Evolutionary conservation across 2,329 filamentous ascomycete species (phyloP), one percentile per base, ranked within the genome.

Genomic region (Xylaria sp.): DNA sequence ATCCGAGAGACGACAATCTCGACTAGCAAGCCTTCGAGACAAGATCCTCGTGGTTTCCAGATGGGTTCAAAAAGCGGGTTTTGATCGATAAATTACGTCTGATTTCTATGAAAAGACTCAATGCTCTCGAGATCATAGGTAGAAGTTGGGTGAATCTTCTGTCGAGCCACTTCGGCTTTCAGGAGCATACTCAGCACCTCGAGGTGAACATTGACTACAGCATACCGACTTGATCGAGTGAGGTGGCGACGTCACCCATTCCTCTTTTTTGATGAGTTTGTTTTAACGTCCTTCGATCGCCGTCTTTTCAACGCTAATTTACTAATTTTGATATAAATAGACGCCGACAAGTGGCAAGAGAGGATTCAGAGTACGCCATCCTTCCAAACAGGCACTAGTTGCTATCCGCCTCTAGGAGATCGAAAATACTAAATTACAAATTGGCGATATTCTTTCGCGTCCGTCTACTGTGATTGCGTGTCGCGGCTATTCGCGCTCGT

Each of bases 21-120:
- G 83, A 92, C 77, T 85, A 88, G 77, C 82, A 86, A 50, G 78
- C 85, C 8, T 93, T 94, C 74, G 91, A 93, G 81, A 77, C 80
- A 50, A 92, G 91, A 79, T 81, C 94, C 52, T 85, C 90, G 50
- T 81, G 83, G 28, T 81, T 94, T 57, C 90, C 87, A 9, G 74
- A 80, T 6, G 89, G 87, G 12, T 92, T 87, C 85, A 89, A 82
- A 82, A 90, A 91, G 82, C 63, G 74, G 51, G 76, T 70, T 70
- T 84, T 90, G 73, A 8, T 70, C 91, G 73, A 80, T 92, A 32
- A 80, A 80, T 91, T 64, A 78, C 88, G 72, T 88, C 89, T 78
- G 89, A 94, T 70, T 85, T 90, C 7, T 90, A 94, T 73, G 89
- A 89, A 41, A 92, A 94, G 81, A 86, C 94, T 72, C 79, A 79